Conservation (phyloP, 768 basidiomycete species). For the Collybiopsis luxurians region DNA sequence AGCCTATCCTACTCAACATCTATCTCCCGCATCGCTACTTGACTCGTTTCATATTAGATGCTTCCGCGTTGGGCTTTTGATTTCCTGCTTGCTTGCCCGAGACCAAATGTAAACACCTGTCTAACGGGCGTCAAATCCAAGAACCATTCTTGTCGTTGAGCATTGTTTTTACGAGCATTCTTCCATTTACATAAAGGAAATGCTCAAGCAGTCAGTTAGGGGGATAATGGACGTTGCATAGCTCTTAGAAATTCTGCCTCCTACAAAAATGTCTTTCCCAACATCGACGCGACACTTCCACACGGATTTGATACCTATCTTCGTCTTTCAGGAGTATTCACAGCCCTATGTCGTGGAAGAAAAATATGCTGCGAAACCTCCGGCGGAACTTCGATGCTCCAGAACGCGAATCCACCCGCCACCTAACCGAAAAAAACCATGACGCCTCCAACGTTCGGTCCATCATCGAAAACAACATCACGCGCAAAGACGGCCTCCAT, state of each 20-base stretch:
- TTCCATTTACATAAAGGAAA: too few relatives aligned
- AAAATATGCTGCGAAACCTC: background rate
- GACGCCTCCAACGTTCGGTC: background rate
- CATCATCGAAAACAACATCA: conserved; percentile 8
- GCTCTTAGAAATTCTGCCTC: background rate
- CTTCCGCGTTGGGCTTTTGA: too few relatives aligned
- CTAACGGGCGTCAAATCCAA: too few relatives aligned
- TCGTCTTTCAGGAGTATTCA: conserved; percentile 52
- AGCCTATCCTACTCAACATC: too few relatives aligned
- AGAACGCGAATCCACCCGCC: background rate
- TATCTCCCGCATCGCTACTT: too few relatives aligned
- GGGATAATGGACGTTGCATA: conserved; percentile 23
- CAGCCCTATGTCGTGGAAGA: conserved; percentile 17
- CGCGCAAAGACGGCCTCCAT: conserved; percentile 2
- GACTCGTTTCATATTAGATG: too few relatives aligned
- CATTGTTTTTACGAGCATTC: too few relatives aligned
- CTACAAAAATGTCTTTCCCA: conserved; percentile 34
- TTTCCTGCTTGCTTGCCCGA: too few relatives aligned
- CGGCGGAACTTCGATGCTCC: background rate
- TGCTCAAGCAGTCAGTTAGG: too few relatives aligned
- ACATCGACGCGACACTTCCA: conserved; percentile 59
- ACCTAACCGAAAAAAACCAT: background rate
- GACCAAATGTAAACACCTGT: too few relatives aligned
- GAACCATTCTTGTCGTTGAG: too few relatives aligned
- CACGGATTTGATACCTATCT: conserved; percentile 59